Conservation (phyloP, 192 early-diverging fungal genomes). For the Cetraspora pellucida region DNA sequence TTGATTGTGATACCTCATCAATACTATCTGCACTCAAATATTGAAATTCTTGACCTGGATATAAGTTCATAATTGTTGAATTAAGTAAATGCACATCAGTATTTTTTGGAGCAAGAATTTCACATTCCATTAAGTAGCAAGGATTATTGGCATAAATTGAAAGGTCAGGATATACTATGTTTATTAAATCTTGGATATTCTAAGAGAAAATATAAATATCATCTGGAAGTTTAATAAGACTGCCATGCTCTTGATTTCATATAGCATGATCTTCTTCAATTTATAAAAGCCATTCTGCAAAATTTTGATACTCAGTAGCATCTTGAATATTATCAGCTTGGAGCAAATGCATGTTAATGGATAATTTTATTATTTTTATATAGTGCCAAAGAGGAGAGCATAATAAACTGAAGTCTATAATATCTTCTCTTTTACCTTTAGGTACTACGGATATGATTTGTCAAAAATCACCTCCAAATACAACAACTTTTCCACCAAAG, state of each 20-base stretch:
- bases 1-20: too few species aligned
- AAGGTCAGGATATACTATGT: constrained; percentile 24
- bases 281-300: constrained; percentile 22
- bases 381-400: too few species aligned
- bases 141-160: background rate
- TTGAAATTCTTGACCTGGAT: constrained; percentile 14
- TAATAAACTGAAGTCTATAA: too few species aligned
- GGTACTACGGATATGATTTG: too few species aligned
- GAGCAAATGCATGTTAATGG: too few species aligned
- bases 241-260: background rate
- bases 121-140: too few species aligned
- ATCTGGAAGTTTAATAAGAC: background rate
- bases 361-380: too few species aligned
- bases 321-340: background rate
- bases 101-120: constrained; percentile 35
- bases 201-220: constrained; percentile 1
- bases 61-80: background rate
- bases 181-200: constrained; percentile 3
- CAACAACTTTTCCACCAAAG: too few species aligned
- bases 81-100: constrained; percentile 33
- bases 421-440: too few species aligned
- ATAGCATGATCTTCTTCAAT: background rate
- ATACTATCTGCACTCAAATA: constrained; percentile 19
- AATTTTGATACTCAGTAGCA: constrained; percentile 12
- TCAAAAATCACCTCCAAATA: too few species aligned